Conservation (phyloP, 2,329 filamentous ascomycete genomes). For the Cadophora luteo-olivacea region DNA sequence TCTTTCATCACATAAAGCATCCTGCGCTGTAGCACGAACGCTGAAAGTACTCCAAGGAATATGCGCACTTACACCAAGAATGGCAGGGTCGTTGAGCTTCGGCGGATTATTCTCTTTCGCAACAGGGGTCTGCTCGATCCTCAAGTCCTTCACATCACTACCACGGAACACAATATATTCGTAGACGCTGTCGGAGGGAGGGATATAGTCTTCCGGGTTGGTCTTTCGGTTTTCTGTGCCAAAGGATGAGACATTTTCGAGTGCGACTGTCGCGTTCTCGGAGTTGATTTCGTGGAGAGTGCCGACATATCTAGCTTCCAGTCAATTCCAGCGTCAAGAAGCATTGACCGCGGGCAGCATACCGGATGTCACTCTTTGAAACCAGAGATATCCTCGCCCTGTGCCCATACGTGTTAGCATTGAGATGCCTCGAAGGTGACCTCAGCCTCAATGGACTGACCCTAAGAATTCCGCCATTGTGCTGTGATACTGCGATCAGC, state of each 20-base stretch:
- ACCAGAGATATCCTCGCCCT: slow-evolving; percentile 95
- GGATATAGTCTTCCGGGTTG: slow-evolving; percentile 80
- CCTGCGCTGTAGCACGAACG: slow-evolving; percentile 1
- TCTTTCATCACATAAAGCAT: slow-evolving; percentile 77
- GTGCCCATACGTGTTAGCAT: slow-evolving; percentile 41
- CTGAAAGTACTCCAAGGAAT: slow-evolving; percentile 4
- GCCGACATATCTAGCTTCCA: slow-evolving; percentile 79
- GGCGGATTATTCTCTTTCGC: slow-evolving; percentile 77
- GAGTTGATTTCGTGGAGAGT: slow-evolving; percentile 98
- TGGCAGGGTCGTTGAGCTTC: slow-evolving; percentile 93
- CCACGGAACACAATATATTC: slow-evolving; percentile 99
- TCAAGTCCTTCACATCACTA: slow-evolving; percentile 97
- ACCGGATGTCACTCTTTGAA: slow-evolving; percentile 97
- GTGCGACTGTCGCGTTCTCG: slow-evolving; percentile 92
- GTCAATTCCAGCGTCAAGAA: slow-evolving; percentile 27
- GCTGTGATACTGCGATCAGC: slow-evolving; percentile 40
- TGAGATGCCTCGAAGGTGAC: slow-evolving; percentile 20
- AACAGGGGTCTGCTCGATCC: slow-evolving; percentile 83
- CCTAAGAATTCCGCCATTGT: slow-evolving; percentile 67
- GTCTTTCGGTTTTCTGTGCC: slow-evolving; percentile 90
- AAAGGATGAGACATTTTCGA: slow-evolving; percentile 94
- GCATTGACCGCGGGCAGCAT: slow-evolving; percentile 47
- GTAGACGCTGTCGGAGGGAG: slow-evolving; percentile 86
- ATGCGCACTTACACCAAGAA: slow-evolving; percentile 84
- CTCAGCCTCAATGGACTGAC: slow-evolving; percentile 48